Evolutionary conservation across 345 rosid species (phyloP).

Genomic region (Salix dunnii): DNA sequence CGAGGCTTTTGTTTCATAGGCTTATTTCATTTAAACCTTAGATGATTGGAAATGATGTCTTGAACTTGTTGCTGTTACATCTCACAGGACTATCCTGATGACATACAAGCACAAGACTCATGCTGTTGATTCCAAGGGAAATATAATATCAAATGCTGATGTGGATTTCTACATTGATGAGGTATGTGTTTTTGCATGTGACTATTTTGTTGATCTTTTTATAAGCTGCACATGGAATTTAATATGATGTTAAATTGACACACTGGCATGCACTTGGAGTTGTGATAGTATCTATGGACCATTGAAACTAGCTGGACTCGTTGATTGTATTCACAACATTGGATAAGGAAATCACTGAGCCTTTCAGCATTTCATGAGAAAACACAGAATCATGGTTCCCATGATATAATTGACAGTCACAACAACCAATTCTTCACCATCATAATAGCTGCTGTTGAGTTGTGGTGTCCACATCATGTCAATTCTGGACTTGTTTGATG

Average conservation of each 20-base stretch:
- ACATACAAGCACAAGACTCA: slow-evolving; percentile 98
- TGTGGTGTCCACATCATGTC: neutral
- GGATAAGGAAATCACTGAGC: neutral
- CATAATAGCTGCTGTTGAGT: neutral
- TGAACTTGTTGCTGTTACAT: slow-evolving; percentile 4
- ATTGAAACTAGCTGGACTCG: neutral
- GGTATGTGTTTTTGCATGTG: slow-evolving; percentile 34
- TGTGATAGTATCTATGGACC: neutral
- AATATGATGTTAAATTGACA: neutral
- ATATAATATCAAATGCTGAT: slow-evolving; percentile 81
- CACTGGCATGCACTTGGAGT: neutral
- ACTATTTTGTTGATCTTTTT: neutral
- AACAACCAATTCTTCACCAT: too few species aligned
- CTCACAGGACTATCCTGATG: slow-evolving; percentile 77
- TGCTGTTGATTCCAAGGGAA: slow-evolving; percentile 76
- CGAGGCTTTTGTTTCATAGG: slow-evolving; percentile 12
- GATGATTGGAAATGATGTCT: neutral
- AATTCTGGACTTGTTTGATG: neutral
- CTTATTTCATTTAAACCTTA: neutral
- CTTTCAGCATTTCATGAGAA: neutral
- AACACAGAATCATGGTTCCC: neutral
- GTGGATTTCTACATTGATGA: slow-evolving; percentile 83
- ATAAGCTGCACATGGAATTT: neutral
- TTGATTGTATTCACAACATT: neutral
- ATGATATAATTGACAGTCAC: too few species aligned